A percentile compares a stretch with the other conserved stretches of the same genome.
phyloP scores from a whole-genome alignment of 179 eudicot genomes.

The Carnegiea gigantea region DNA sequence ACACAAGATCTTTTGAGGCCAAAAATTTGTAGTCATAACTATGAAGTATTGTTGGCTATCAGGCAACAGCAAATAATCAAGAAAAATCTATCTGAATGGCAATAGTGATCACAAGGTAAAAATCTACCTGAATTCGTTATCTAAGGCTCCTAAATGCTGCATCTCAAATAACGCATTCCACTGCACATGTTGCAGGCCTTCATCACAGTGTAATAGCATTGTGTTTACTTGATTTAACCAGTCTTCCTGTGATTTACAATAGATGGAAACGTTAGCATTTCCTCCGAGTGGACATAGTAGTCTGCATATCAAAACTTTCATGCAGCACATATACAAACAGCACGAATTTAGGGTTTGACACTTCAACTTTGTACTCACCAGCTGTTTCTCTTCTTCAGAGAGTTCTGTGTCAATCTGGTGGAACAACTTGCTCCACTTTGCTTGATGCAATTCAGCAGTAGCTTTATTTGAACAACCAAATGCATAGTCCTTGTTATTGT shows the following conservation, averaged over 20 bases:
- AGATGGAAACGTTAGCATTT: slow-evolving; percentile 2
- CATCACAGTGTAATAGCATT: slow-evolving; percentile 66
- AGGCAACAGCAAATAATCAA: neutral
- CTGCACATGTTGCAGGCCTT: slow-evolving; percentile 50
- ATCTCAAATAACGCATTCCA: slow-evolving; percentile 34
- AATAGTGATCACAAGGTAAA: slow-evolving; percentile 1
- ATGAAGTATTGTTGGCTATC: neutral
- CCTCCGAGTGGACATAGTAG: neutral
- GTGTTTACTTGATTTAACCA: slow-evolving; percentile 71
- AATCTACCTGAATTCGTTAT: slow-evolving; percentile 46
- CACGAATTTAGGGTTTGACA: neutral
- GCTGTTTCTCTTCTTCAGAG: slow-evolving; percentile 65
- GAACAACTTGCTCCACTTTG: slow-evolving; percentile 70
- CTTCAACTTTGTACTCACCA: slow-evolving; percentile 52
- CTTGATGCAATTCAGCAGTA: slow-evolving; percentile 50
- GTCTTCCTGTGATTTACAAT: slow-evolving; percentile 49
- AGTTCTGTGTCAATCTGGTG: slow-evolving; percentile 66
- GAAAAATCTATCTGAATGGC: neutral
- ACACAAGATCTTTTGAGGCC: neutral
- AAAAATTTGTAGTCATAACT: neutral
- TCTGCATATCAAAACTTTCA: neutral
- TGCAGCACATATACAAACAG: neutral
- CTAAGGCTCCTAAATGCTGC: slow-evolving; percentile 40
- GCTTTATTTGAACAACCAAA: slow-evolving; percentile 34
- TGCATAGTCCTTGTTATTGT: slow-evolving; percentile 22